Conservation (phyloP, 768 basidiomycete species). For the Hericium rajendrae region DNA sequence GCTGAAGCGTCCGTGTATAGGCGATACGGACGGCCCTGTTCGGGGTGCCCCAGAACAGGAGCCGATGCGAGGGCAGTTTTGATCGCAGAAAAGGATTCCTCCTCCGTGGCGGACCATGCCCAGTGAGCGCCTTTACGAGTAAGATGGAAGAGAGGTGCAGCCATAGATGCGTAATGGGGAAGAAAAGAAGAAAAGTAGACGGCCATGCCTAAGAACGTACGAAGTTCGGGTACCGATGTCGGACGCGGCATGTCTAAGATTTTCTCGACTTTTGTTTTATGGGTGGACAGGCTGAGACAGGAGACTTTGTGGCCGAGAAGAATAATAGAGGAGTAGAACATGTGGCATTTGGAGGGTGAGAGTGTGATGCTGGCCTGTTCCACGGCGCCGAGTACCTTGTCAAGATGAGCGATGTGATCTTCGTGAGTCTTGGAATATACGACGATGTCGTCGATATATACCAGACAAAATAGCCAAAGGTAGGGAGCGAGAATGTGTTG, state of each 20-base stretch:
- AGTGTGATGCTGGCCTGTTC: conserved; percentile 11
- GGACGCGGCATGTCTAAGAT: too few species aligned
- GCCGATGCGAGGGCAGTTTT: conserved; percentile 24
- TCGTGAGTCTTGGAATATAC: too few species aligned
- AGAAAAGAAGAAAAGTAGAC: conserved; percentile 29
- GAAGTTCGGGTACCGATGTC: conserved; percentile 3
- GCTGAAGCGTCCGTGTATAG: conserved; percentile 26
- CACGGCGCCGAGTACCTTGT: conserved; percentile 23
- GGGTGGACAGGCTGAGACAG: too few species aligned
- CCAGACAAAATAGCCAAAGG: too few species aligned
- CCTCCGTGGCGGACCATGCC: conserved; percentile 17
- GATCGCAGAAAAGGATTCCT: conserved; percentile 21
- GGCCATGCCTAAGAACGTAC: conserved; percentile 27
- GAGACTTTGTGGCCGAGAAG: too few species aligned
- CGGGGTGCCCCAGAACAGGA: conserved; percentile 25
- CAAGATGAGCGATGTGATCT: conserved; percentile 6
- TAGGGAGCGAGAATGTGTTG: conserved; percentile 1
- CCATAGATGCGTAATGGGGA: conserved; percentile 26
- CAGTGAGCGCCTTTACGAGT: conserved; percentile 20
- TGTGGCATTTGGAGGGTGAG: conserved; percentile 20
- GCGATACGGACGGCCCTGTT: conserved; percentile 21
- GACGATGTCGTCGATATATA: too few species aligned
- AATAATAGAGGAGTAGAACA: not conserved
- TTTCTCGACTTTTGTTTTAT: too few species aligned
- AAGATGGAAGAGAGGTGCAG: conserved; percentile 24